Conservation (phyloP, 306 rosid species). For the Castanea mollissima region DNA sequence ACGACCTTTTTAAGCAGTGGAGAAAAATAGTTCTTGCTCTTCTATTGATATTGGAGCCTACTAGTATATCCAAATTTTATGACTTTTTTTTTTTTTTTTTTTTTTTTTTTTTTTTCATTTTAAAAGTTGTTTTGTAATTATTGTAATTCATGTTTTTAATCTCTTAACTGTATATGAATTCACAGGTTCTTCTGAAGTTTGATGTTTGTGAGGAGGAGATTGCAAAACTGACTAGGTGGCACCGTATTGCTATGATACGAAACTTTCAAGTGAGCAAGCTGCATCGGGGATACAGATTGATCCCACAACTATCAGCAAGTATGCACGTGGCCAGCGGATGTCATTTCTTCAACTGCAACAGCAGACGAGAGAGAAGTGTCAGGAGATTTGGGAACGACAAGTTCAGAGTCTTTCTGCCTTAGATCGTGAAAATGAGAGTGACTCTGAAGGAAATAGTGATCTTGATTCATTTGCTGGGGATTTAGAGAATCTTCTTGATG, state of each 20-base stretch:
- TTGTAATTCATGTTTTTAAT: slow-evolving; percentile 9
- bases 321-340: slow-evolving; percentile 99
- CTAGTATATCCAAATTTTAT: neutral
- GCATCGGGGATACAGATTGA: slow-evolving; percentile 95
- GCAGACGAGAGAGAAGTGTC: slow-evolving; percentile 97
- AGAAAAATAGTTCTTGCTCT: neutral
- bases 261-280: slow-evolving; percentile 98
- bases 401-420: slow-evolving; percentile 73
- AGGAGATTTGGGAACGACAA: slow-evolving; percentile 97
- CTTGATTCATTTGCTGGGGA: slow-evolving; percentile 98
- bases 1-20: neutral
- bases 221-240: slow-evolving; percentile 93
- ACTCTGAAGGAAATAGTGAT: slow-evolving; percentile 93
- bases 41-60: neutral
- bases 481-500: slow-evolving; percentile 95
- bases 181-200: slow-evolving; percentile 90
- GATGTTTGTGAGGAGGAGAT: slow-evolving; percentile 89
- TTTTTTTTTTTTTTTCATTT: neutral
- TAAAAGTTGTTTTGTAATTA: slow-evolving; percentile 3
- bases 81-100: neutral
- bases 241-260: slow-evolving; percentile 99
- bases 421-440: slow-evolving; percentile 84
- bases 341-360: slow-evolving; percentile 98
- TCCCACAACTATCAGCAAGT: slow-evolving; percentile 88
- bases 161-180: slow-evolving; percentile 21